phyloP scores from a whole-genome alignment of 1,284 basidiomycete species.

The Melampsora larici-populina region DNA sequence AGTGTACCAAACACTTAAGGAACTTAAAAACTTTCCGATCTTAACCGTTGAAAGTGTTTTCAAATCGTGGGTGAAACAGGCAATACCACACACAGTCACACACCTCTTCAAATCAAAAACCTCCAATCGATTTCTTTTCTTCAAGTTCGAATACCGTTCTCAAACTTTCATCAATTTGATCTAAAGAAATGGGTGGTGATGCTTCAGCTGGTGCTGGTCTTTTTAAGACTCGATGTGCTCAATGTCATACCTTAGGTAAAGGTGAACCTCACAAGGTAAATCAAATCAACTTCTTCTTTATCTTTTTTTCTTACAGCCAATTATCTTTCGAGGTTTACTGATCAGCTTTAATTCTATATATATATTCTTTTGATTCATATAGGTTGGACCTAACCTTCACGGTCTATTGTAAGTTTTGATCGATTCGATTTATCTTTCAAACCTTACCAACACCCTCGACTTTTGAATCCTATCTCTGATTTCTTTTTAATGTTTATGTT shows the following conservation, averaged over 20 bases:
- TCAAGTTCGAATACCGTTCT: too few species aligned
- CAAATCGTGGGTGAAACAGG: too few species aligned
- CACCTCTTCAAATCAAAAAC: too few species aligned
- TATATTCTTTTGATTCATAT: too few species aligned
- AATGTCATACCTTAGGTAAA: constrained; percentile 87
- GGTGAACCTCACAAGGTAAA: constrained; percentile 71
- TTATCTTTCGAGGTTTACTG: too few species aligned
- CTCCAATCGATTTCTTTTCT: too few species aligned
- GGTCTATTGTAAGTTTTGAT: constrained; percentile 61
- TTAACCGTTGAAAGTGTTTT: too few species aligned
- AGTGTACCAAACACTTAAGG: too few species aligned
- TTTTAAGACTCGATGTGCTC: constrained; percentile 77
- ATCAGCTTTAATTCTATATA: constrained; percentile 45
- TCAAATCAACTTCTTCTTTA: not conserved
- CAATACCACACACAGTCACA: too few species aligned
- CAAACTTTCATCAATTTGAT: too few species aligned
- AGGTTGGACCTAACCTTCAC: constrained; percentile 89
- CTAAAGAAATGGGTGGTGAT: not conserved
- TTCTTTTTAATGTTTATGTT: not conserved
- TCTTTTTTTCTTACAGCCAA: too few species aligned
- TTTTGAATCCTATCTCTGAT: not conserved
- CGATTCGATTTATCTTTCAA: not conserved
- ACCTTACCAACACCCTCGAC: not conserved
- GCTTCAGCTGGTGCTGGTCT: constrained; percentile 12
- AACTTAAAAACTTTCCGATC: too few species aligned